A percentile compares a stretch with the other conserved stretches of the same genome.
Conservation (phyloP, 805 yeast species). For the Candida suzukii region DNA sequence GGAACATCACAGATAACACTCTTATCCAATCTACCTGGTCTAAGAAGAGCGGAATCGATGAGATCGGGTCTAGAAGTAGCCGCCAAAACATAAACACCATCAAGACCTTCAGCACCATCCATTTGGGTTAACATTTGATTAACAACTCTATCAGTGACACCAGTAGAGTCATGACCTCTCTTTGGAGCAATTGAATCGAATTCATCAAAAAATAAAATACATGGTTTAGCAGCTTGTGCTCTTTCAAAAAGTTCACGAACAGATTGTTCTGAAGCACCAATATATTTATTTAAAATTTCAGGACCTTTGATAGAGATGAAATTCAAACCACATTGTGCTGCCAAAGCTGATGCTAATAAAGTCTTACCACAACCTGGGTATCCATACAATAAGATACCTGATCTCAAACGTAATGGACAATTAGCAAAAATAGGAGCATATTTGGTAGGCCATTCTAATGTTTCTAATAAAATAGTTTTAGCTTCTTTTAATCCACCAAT, state of each 20-base stretch:
- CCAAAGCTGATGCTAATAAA: slow-evolving; percentile 84
- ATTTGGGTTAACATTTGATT: slow-evolving; percentile 95
- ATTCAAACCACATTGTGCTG: slow-evolving; percentile 88
- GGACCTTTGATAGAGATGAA: slow-evolving; percentile 95
- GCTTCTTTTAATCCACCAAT: slow-evolving; percentile 84
- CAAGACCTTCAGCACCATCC: slow-evolving; percentile 99
- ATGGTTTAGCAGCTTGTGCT: slow-evolving; percentile 93
- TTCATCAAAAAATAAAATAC: slow-evolving; percentile 89
- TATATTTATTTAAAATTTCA: slow-evolving; percentile 87
- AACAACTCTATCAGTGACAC: slow-evolving; percentile 96
- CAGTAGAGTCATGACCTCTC: slow-evolving; percentile 96
- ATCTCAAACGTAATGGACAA: slow-evolving; percentile 80
- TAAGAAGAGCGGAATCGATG: slow-evolving; percentile 86
- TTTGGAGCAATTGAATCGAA: slow-evolving; percentile 97
- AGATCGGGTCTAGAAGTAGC: slow-evolving; percentile 96
- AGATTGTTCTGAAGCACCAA: slow-evolving; percentile 95
- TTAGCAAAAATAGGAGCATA: slow-evolving; percentile 91
- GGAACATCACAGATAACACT: slow-evolving; percentile 90
- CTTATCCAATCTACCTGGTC: slow-evolving; percentile 96
- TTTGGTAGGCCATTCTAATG: slow-evolving; percentile 95
- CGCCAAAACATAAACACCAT: slow-evolving; percentile 93
- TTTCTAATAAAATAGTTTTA: slow-evolving; percentile 70
- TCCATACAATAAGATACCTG: slow-evolving; percentile 88
- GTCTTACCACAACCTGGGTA: slow-evolving; percentile 99
- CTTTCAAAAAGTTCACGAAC: slow-evolving; percentile 89